Evolutionary conservation across 163 green algal genomes (phyloP).

Genomic region (Chloromonas sp.): DNA sequence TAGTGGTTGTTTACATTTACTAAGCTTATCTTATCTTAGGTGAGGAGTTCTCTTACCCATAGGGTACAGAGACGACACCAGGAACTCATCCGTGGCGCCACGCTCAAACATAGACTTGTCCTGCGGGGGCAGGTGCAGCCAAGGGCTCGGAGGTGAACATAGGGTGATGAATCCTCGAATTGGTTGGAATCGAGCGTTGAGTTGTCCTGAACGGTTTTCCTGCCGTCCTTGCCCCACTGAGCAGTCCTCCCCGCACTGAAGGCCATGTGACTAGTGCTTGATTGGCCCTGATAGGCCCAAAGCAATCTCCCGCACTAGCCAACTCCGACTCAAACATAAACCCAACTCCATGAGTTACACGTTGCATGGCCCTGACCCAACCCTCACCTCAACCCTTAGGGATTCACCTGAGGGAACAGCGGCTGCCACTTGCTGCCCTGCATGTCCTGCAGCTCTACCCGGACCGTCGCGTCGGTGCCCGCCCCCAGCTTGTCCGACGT

Average conservation of each 20-base stretch:
- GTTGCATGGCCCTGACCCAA: neutral
- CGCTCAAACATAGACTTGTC: slow-evolving; percentile 38
- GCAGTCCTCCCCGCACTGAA: too few relatives aligned
- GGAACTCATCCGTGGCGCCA: slow-evolving; percentile 18
- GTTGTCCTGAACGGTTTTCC: neutral
- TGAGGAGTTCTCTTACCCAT: too few relatives aligned
- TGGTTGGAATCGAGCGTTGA: neutral
- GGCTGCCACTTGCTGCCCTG: slow-evolving; percentile 7
- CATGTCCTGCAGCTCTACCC: slow-evolving; percentile 25
- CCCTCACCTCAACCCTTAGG: neutral
- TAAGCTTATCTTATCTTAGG: too few relatives aligned
- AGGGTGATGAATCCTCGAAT: neutral
- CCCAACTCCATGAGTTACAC: neutral
- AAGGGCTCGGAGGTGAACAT: neutral
- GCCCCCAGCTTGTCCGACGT: slow-evolving; percentile 44
- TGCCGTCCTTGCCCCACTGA: too few relatives aligned
- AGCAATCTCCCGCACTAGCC: too few relatives aligned
- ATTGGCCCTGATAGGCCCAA: too few relatives aligned
- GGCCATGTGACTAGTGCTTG: too few relatives aligned
- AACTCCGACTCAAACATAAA: neutral
- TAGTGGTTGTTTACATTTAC: too few relatives aligned
- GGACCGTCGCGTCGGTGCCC: slow-evolving; percentile 52
- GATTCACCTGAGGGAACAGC: slow-evolving; percentile 2
- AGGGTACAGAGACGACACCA: slow-evolving; percentile 11
- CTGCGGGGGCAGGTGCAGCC: slow-evolving; percentile 3